Conservation (phyloP, 2,329 filamentous ascomycete species). For the Zalaria sp. region DNA sequence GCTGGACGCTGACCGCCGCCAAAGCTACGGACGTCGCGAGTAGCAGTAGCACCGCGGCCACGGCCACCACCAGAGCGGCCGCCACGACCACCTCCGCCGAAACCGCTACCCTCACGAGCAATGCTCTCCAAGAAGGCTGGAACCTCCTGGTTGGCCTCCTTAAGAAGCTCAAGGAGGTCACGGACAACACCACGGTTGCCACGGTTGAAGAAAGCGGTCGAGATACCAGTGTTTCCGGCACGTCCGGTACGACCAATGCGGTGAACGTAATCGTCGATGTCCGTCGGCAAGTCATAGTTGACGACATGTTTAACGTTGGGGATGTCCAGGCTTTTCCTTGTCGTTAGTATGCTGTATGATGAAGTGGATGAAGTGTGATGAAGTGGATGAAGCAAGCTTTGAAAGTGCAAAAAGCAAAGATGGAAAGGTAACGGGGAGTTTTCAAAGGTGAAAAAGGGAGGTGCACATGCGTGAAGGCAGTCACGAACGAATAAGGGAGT, state of each 20-base stretch:
- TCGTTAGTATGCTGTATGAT: neutral
- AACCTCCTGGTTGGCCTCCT: conserved; percentile 97
- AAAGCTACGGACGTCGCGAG: conserved; percentile 68
- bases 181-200: conserved; percentile 96
- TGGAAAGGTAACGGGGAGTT: too few species aligned
- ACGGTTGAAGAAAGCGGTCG: conserved; percentile 99
- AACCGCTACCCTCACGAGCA: conserved; percentile 79
- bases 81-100: conserved; percentile 54
- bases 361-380: neutral
- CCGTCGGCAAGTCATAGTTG: conserved; percentile 98
- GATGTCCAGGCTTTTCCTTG: conserved; percentile 87
- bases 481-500: conserved; percentile 1
- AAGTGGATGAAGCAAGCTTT: neutral
- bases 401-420: too few species aligned
- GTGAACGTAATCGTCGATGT: conserved; percentile 98
- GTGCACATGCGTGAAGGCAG: too few species aligned
- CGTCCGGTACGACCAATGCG: conserved; percentile 99
- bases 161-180: conserved; percentile 91
- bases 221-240: conserved; percentile 97
- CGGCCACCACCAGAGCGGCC: conserved; percentile 53
- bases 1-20: conserved; percentile 37
- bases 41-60: conserved; percentile 54
- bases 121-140: conserved; percentile 92
- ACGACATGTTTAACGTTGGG: conserved; percentile 94
- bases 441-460: too few species aligned